phyloP scores from a whole-genome alignment of 2,329 filamentous ascomycete genomes.

The Lanzia echinophila region DNA sequence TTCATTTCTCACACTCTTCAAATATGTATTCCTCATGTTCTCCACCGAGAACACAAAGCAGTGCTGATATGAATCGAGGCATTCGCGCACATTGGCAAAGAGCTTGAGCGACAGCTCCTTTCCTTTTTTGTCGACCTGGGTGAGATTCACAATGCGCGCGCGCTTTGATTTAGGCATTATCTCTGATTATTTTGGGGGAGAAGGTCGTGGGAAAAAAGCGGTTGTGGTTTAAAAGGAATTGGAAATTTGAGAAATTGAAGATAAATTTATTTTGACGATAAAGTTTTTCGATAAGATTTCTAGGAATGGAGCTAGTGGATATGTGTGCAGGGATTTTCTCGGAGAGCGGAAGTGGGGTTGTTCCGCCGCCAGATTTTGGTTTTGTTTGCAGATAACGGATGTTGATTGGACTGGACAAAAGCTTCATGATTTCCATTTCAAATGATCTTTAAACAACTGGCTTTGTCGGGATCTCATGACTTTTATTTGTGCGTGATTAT shows the following conservation, averaged over 20 bases:
- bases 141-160: slow-evolving; percentile 80
- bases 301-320: background rate
- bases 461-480: too few relatives aligned
- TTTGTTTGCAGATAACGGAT: too few relatives aligned
- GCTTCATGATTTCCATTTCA: background rate
- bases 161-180: slow-evolving; percentile 95
- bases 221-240: slow-evolving; percentile 3
- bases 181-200: background rate
- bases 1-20: slow-evolving; percentile 83
- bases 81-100: slow-evolving; percentile 81
- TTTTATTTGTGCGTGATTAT: background rate
- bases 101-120: slow-evolving; percentile 84
- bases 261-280: slow-evolving; percentile 17
- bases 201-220: background rate
- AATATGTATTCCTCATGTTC: slow-evolving; percentile 96
- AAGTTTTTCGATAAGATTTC: slow-evolving; percentile 12
- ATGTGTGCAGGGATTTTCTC: background rate
- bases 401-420: background rate
- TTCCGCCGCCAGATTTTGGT: slow-evolving; percentile 5
- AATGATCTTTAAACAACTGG: background rate
- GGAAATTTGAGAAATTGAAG: slow-evolving; percentile 9
- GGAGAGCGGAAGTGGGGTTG: slow-evolving; percentile 4
- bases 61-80: slow-evolving; percentile 77
- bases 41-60: slow-evolving; percentile 91
- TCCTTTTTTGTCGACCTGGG: slow-evolving; percentile 86